A percentile compares a stretch with the other conserved stretches of the same genome.
Evolutionary conservation across 148 eudicot species (phyloP).

Genomic region (Pouteria glomerata): DNA sequence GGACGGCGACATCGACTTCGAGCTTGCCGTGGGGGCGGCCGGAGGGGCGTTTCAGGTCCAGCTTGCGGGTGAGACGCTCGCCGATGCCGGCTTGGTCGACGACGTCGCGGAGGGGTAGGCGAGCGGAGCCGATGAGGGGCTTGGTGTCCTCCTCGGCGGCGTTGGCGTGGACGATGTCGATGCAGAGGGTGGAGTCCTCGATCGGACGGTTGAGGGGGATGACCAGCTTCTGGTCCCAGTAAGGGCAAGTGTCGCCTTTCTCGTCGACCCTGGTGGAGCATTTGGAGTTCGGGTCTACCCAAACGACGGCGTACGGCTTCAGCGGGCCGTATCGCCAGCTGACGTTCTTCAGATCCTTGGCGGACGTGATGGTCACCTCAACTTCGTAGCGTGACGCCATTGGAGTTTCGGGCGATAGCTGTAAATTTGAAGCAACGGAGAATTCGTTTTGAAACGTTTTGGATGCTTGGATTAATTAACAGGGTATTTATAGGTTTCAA

Average conservation of each 20-base stretch:
- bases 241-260: conserved; percentile 60
- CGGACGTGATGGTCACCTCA: conserved; percentile 53
- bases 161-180: conserved; percentile 71
- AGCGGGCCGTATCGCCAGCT: conserved; percentile 82
- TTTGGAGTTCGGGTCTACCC: conserved; percentile 68
- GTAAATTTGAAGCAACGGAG: neutral
- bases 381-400: conserved; percentile 60
- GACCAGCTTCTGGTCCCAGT: conserved; percentile 57
- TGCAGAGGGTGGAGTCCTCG: conserved; percentile 48
- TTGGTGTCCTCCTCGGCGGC: conserved; percentile 56
- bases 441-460: too few relatives aligned
- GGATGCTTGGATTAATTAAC: neutral
- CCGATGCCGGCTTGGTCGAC: conserved; percentile 64
- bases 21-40: conserved; percentile 86
- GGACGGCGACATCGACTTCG: conserved; percentile 37
- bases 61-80: conserved; percentile 13
- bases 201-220: conserved; percentile 61
- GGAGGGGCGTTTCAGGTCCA: conserved; percentile 75
- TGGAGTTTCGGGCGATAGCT: neutral
- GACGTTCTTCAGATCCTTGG: conserved; percentile 77
- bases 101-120: conserved; percentile 40
- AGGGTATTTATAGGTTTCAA: conserved; percentile 6
- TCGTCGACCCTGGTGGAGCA: conserved; percentile 53
- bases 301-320: conserved; percentile 68
- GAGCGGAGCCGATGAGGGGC: conserved; percentile 74